Conservation (phyloP, 805 yeast genomes). For the Monosporozyma siamensis region DNA sequence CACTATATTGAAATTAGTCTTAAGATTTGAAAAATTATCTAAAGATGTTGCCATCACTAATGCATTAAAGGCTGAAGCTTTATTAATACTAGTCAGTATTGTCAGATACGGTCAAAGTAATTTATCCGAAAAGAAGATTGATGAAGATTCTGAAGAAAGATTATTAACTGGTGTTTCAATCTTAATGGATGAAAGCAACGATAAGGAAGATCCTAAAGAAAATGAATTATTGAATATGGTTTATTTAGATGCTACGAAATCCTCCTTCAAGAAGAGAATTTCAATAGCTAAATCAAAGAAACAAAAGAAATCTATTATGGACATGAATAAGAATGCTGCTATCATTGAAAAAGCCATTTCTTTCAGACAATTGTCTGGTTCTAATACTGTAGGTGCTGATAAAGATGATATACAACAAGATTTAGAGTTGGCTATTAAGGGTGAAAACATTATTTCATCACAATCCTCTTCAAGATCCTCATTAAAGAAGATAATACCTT, state of each 20-base stretch:
- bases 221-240: constrained; percentile 44
- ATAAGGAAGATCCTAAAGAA: constrained; percentile 35
- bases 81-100: constrained; percentile 84
- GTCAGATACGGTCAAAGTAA: constrained; percentile 77
- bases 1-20: constrained; percentile 77
- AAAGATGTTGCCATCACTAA: constrained; percentile 52
- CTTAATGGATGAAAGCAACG: constrained; percentile 50
- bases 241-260: constrained; percentile 79
- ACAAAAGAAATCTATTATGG: constrained; percentile 46
- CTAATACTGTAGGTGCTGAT: constrained; percentile 30
- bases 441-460: constrained; percentile 34
- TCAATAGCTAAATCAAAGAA: constrained; percentile 49
- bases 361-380: constrained; percentile 67
- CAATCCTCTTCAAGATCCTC: constrained; percentile 62
- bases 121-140: constrained; percentile 64
- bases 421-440: constrained; percentile 42
- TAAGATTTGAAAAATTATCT: constrained; percentile 57
- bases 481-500: constrained; percentile 78
- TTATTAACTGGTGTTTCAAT: constrained; percentile 78
- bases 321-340: constrained; percentile 53
- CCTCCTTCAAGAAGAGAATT: constrained; percentile 70
- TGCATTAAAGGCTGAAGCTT: constrained; percentile 89
- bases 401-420: constrained; percentile 50
- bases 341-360: constrained; percentile 69
- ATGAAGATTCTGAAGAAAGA: constrained; percentile 96